Conservation (phyloP, 1,284 basidiomycete species). For the Trichosporon faecale region DNA sequence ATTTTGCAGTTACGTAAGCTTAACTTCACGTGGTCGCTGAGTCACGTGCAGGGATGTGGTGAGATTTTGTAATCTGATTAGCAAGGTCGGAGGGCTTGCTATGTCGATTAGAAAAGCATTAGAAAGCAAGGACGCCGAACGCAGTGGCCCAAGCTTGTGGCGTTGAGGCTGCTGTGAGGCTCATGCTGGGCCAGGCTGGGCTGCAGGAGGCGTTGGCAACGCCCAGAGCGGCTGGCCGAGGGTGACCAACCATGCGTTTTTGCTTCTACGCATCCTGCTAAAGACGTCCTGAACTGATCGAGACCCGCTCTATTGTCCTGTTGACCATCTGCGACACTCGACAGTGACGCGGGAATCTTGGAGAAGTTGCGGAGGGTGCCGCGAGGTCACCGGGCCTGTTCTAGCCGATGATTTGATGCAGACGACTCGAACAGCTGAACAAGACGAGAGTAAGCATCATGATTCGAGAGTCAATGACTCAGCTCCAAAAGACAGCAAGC, state of each 20-base stretch:
- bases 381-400: neutral
- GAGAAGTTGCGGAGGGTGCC: neutral
- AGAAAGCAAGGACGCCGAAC: too few species aligned
- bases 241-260: neutral
- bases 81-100: neutral
- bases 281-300: neutral
- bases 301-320: neutral
- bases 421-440: too few species aligned
- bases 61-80: too few species aligned
- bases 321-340: neutral
- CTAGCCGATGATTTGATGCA: too few species aligned
- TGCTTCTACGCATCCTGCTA: neutral
- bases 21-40: neutral
- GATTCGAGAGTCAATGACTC: neutral
- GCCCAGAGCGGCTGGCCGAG: too few species aligned
- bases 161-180: neutral
- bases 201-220: neutral
- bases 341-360: neutral
- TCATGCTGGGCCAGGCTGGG: neutral
- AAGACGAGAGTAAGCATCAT: neutral
- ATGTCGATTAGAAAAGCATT: neutral
- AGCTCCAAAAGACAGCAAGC: neutral
- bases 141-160: neutral
- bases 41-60: neutral
- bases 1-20: constrained; percentile 1